Evolutionary conservation across 2,329 filamentous ascomycete genomes (phyloP), one percentile per base, ranked within the genome.

Genomic region (Sclerotinia nivalis): DNA sequence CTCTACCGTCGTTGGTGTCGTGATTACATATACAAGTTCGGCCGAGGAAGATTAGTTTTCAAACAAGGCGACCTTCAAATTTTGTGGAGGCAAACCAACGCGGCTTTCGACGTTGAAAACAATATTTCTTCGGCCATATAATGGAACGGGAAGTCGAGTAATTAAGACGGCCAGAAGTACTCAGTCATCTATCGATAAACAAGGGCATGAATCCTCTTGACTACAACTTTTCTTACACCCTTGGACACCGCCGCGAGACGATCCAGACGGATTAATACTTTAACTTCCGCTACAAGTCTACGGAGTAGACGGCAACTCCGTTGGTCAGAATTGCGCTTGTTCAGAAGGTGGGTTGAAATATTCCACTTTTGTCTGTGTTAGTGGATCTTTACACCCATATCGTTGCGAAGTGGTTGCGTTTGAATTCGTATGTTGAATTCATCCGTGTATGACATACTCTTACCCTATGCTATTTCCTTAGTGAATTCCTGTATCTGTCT

Each of bases 191-290:
- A 69, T 68, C 45, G 45, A 69, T 69, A 64, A 34, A 64, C 66
- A 69, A 55, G 66, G 58, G 58, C 66, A 55, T 64, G 66, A 64
- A 69, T 69, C 58, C 66, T 69, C 58, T 18, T 69, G 49, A 55
- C 12, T 64, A 59, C 49, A 64, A 47, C 47, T 55, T 34, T 62
- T 31, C 56, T n/a, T 31, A 22, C 25, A 69, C 34, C 37, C 66
- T 55, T 69, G 49, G 56, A 69, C 47, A 37, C 47, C 66, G 58
- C 66, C 37, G 31, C 56, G 66, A 64, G 58, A 69, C 66, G 25
- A 55, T 55, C 66, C 66, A 69, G 58, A 64, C 58, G 66, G 66
- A 64, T 52, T n/a, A 37, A 28, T 12, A 54, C 55, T 45, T 52
- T 43, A 54, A 20, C 28, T 68, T 68, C 56, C 66, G 66, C 45